Conservation (phyloP, 257 asterid genomes). For the Galeopsis tetrahit region DNA sequence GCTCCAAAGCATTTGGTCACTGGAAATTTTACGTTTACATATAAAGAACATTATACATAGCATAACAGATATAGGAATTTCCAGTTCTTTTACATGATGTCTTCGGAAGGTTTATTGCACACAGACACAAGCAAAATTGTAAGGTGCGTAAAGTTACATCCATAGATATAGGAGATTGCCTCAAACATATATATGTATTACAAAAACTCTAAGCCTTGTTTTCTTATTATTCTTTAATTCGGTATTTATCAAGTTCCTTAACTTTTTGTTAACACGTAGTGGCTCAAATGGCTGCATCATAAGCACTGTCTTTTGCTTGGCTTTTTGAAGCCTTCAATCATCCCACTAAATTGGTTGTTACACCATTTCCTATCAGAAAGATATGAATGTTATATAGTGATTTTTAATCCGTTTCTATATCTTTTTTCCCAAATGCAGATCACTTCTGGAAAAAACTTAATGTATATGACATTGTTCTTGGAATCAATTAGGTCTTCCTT, state of each 20-base stretch:
- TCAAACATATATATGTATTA: too few species aligned
- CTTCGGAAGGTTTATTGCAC: not conserved
- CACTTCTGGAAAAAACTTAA: not conserved
- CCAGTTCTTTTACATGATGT: not conserved
- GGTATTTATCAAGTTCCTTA: not conserved
- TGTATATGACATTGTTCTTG: not conserved
- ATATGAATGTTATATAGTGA: not conserved
- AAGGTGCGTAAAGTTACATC: not conserved
- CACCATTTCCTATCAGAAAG: not conserved
- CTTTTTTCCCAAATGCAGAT: not conserved
- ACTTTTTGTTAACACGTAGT: not conserved
- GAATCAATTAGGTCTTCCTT: not conserved
- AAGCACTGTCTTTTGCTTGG: not conserved
- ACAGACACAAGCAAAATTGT: not conserved
- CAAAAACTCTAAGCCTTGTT: not conserved
- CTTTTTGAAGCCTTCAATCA: not conserved
- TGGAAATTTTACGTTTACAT: too few species aligned
- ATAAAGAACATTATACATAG: not conserved
- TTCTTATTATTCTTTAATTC: not conserved
- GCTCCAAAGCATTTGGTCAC: not conserved
- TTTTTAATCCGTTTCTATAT: not conserved
- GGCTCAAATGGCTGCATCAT: not conserved
- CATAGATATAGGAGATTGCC: not conserved
- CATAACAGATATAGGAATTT: not conserved
- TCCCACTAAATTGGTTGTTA: not conserved